phyloP scores from a whole-genome alignment of 805 yeast species.

The Yarrowia osloensis region DNA sequence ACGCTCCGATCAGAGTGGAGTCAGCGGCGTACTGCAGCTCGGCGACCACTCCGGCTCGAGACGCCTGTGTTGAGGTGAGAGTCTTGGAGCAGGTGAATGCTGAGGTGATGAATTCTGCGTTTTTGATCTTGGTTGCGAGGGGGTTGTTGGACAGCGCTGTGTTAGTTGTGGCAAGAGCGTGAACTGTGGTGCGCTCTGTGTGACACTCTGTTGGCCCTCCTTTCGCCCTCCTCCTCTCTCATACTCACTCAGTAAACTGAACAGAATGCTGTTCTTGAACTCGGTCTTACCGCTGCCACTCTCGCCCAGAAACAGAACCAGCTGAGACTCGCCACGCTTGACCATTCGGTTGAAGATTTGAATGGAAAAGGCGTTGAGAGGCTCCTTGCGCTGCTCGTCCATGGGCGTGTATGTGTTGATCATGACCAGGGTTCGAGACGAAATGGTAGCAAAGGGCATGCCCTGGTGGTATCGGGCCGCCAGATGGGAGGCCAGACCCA shows the following conservation, averaged over 20 bases:
- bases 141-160: constrained; percentile 44
- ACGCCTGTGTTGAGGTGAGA: constrained; percentile 42
- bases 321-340: constrained; percentile 31
- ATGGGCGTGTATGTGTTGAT: constrained; percentile 44
- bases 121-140: constrained; percentile 41
- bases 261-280: constrained; percentile 41
- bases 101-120: constrained; percentile 43
- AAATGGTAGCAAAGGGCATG: constrained; percentile 45
- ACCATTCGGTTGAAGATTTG: constrained; percentile 29
- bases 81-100: constrained; percentile 48
- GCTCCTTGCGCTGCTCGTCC: constrained; percentile 30
- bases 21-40: constrained; percentile 53
- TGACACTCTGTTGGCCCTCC: neutral
- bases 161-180: too few species aligned
- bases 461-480: constrained; percentile 49
- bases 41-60: constrained; percentile 58
- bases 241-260: constrained; percentile 36
- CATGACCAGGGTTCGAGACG: constrained; percentile 45
- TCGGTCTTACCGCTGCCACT: constrained; percentile 47
- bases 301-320: constrained; percentile 46
- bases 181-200: neutral
- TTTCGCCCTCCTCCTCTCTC: neutral
- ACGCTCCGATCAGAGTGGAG: constrained; percentile 54
- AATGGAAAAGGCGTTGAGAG: constrained; percentile 25
- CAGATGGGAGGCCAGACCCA: constrained; percentile 47